Conservation (phyloP, 768 basidiomycete genomes). For the Termitomyces sp. region DNA sequence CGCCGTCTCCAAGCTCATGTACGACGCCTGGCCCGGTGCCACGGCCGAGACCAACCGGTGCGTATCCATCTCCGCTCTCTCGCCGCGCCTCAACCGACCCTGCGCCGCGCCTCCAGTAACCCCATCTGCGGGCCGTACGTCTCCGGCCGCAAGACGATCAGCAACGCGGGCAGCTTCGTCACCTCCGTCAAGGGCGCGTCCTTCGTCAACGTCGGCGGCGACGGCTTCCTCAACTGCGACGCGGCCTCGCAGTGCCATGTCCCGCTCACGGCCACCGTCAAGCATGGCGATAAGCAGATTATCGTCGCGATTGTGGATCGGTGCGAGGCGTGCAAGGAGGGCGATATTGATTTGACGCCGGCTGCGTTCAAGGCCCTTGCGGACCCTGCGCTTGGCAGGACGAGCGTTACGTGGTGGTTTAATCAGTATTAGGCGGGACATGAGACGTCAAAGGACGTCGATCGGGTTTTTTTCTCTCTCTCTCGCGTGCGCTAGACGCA, state of each 20-base stretch:
- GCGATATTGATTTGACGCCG: constrained; percentile 25
- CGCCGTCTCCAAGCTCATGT: constrained; percentile 22
- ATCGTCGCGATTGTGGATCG: constrained; percentile 42
- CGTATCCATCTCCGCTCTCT: neutral
- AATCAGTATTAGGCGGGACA: constrained; percentile 9
- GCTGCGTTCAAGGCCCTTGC: constrained; percentile 22
- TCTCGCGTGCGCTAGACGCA: too few relatives aligned
- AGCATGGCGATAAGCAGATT: constrained; percentile 26
- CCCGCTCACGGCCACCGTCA: constrained; percentile 19
- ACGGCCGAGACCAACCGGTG: constrained; percentile 21
- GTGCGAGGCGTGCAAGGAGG: constrained; percentile 37
- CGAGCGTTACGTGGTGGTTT: constrained; percentile 36
- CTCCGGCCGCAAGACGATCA: constrained; percentile 18
- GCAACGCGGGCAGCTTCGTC: constrained; percentile 14
- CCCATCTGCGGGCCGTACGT: constrained; percentile 26
- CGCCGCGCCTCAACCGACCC: neutral
- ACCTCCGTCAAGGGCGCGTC: constrained; percentile 14
- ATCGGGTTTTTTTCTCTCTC: too few relatives aligned
- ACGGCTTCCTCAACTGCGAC: constrained; percentile 21
- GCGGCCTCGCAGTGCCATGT: constrained; percentile 14
- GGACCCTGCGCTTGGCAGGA: constrained; percentile 19
- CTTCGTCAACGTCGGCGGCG: constrained; percentile 21
- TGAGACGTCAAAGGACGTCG: too few relatives aligned
- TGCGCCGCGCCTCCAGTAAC: constrained; percentile 14
- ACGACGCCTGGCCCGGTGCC: constrained; percentile 21